Percentiles rank a stretch among this genome's conserved stretches.
phyloP scores from a whole-genome alignment of 2,329 filamentous ascomycete species.

The Aplosporella prunicola region DNA sequence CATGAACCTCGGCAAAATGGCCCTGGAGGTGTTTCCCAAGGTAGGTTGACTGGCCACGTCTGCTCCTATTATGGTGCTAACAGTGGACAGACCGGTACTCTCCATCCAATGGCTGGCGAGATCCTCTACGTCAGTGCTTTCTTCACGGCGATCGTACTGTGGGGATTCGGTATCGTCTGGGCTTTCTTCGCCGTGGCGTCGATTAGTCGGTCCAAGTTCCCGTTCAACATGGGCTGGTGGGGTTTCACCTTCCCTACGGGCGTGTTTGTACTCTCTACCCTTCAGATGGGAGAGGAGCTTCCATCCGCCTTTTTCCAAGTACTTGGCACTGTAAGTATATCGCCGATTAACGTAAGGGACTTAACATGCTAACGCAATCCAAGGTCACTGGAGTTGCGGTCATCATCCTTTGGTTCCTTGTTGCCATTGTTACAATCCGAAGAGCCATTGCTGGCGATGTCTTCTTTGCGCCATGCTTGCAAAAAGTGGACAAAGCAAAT shows the following conservation, averaged over 20 bases:
- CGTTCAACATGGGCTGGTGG: conserved; percentile 57
- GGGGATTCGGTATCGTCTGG: conserved; percentile 48
- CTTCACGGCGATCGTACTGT: conserved; percentile 45
- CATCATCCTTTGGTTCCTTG: conserved; percentile 47
- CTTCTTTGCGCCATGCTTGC: conserved; percentile 47
- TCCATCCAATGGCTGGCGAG: conserved; percentile 38
- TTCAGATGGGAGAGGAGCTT: conserved; percentile 42
- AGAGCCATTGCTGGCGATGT: conserved; percentile 41
- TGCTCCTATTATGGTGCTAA: background rate
- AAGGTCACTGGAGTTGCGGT: conserved; percentile 42
- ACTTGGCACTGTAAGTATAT: conserved; percentile 35
- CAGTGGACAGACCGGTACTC: conserved; percentile 13
- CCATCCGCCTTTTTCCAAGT: conserved; percentile 48
- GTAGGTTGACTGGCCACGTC: conserved; percentile 7
- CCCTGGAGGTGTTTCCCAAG: conserved; percentile 32
- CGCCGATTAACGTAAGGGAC: conserved; percentile 17
- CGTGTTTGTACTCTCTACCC: conserved; percentile 44
- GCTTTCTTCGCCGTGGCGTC: conserved; percentile 44
- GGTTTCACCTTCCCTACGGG: conserved; percentile 52
- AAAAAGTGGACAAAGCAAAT: too few relatives aligned
- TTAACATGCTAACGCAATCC: conserved; percentile 13
- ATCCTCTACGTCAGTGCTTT: conserved; percentile 52
- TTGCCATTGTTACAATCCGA: conserved; percentile 40
- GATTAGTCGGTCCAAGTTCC: conserved; percentile 39
- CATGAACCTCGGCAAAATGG: conserved; percentile 39